A percentile compares a stretch with the other conserved stretches of the same genome.
Evolutionary conservation across 1,284 basidiomycete genomes (phyloP).

Genomic region (Blastosporella zonata): DNA sequence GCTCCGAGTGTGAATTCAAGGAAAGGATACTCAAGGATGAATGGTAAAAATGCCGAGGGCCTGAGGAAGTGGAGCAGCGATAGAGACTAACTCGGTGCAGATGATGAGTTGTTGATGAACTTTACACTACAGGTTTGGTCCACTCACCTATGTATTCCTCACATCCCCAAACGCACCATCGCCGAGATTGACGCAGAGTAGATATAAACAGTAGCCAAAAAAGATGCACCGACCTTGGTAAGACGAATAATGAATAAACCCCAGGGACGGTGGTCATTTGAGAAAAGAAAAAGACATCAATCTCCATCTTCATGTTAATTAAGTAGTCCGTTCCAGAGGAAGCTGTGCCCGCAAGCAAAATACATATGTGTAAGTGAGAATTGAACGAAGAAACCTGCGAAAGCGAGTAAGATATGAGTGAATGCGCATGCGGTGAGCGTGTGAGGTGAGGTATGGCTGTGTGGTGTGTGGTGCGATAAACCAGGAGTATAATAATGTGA

Average conservation of each 20-base stretch:
- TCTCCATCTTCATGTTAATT: constrained; percentile 15
- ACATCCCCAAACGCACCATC: neutral
- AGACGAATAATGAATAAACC: no score
- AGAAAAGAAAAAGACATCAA: constrained; percentile 1
- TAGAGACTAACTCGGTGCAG: neutral
- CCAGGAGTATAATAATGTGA: constrained; percentile 12
- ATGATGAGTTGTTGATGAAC: neutral
- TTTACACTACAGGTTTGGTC: neutral
- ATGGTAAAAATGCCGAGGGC: neutral
- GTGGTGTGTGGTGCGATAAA: constrained; percentile 6
- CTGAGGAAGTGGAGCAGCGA: neutral
- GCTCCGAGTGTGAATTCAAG: no score
- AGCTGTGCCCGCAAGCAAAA: constrained; percentile 14
- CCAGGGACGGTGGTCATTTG: no score
- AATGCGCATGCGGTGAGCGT: neutral
- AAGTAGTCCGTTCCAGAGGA: constrained; percentile 19
- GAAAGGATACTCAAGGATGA: no score
- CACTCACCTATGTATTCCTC: neutral
- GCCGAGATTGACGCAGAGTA: neutral
- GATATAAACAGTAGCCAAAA: no score
- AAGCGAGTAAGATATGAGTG: constrained; percentile 17
- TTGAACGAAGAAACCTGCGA: constrained; percentile 2
- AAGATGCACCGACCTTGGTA: neutral
- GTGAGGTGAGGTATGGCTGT: constrained; percentile 9
- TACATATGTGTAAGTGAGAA: constrained; percentile 16